phyloP scores from a whole-genome alignment of 768 basidiomycete genomes.

The Tephrocybe sp. region DNA sequence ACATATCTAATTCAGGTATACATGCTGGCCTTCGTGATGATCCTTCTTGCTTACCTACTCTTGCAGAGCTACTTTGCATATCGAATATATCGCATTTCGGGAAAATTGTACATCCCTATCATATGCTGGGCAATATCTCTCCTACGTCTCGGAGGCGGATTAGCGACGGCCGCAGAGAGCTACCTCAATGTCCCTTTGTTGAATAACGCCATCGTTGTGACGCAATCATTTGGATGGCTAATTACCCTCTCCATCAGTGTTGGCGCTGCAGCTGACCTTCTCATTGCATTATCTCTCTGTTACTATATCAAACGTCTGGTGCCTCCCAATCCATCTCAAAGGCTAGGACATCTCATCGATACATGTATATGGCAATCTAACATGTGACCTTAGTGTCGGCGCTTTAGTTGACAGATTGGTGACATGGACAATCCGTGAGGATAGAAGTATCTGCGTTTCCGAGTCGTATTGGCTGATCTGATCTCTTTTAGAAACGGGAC shows the following conservation, averaged over 20 bases:
- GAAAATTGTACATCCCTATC: constrained; percentile 11
- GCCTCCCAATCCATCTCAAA: constrained; percentile 4
- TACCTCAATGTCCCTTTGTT: constrained; percentile 23
- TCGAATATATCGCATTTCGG: constrained; percentile 22
- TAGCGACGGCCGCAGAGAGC: constrained; percentile 18
- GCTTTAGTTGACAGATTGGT: constrained; percentile 22
- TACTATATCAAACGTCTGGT: constrained; percentile 17
- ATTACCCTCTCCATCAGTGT: constrained; percentile 21
- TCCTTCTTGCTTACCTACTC: not conserved
- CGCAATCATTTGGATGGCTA: constrained; percentile 24
- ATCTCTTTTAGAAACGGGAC: constrained; percentile 19
- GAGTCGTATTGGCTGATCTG: not conserved
- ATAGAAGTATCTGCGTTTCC: not conserved
- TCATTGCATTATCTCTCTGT: constrained; percentile 23
- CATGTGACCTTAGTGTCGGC: constrained; percentile 11
- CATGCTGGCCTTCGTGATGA: not conserved
- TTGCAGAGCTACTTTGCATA: constrained; percentile 23
- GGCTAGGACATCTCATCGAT: constrained; percentile 11
- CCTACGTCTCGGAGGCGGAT: constrained; percentile 18
- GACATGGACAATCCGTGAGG: constrained; percentile 26
- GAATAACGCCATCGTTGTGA: constrained; percentile 19
- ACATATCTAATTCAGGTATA: constrained; percentile 20
- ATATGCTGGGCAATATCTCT: constrained; percentile 18
- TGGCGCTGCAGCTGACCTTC: constrained; percentile 23
- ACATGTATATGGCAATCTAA: not conserved